Base-by-base conservation (phyloP, 495 filamentous ascomycete species). In the Podospora tetraspora region DNA sequence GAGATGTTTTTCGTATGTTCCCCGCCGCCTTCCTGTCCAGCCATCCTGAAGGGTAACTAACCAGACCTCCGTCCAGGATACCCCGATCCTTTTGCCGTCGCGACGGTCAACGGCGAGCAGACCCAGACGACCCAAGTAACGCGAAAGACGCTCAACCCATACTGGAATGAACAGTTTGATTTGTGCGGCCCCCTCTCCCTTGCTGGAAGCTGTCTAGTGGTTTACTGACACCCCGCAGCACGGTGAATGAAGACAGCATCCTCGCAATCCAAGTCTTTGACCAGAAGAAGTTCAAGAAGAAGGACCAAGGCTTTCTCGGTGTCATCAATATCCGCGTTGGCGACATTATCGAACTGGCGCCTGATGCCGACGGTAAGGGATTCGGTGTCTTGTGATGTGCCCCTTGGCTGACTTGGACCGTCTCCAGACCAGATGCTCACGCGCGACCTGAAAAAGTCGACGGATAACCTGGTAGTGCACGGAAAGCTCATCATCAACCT, bases 241-340 rank as follows among this genome's bases (percentile, higher is more conserved):
- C 84, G 78, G 94, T 90, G 66, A 92, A 88, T 61, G 95, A 98
- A 74, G 93, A 97, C 72, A 97, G 93, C 75, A 97, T 98, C 72
- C 86, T 99, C 23, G 94, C 94, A 22, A 93, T 99, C 57, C 95
- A 99, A 77, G 97, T 99, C 60, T 99, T 99, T 74, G 95, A 99
- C 77, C 95, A 99, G 79, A 98, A 97, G 84, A 99, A 99, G 79
- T 99, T 98, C 84, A 99, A 99, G 83, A 99, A 99, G 86, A 99
- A 98, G 91, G 95, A 98, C 74, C 95, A 99, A 77, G 95, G 95
- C 1, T 99, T 99, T 73, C 86, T 99, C 23, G 95, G 95, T 52
- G 95, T 99, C 52, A 97, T 99, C 72, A 99, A 99, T 77, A 90
- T 98, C 67, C 90, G 93, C 63, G 90, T 98, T 66, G 96, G 95